Evolutionary conservation across 345 rosid genomes (phyloP), one percentile per base, ranked within the genome.

Genomic region (Lumnitzera racemosa): DNA sequence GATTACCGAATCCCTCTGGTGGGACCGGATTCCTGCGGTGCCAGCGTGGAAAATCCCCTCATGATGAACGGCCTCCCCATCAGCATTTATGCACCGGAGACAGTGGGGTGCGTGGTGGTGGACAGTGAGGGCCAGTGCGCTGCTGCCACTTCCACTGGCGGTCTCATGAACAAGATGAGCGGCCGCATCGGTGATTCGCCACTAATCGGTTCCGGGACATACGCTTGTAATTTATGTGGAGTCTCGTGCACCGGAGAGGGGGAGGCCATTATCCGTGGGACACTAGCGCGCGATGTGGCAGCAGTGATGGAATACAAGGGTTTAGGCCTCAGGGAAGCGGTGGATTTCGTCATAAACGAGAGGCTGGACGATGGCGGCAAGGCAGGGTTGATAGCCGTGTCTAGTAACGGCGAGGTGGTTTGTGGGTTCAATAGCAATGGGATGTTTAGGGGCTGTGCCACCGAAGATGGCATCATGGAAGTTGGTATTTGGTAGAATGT

Each of bases 301-400:
- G 96, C 98, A 1, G 96, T 89, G 73, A 89, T 92, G 98, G 98
- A 92, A 67, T 92, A 92, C 64, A 92, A 92, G 50, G 96, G 96
- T 7, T 57, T 92, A 71, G 76, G 72, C 24, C 82, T 92, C 23
- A 83, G 87, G 31, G 87, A 81, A 57, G 94, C 96, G 4, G 98
- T 85, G 68, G 89, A 89, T 67, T 85, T 72, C 55, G 98, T 85
- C 54, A 78, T 89, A 7, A 84, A 76, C 51, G 83, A 83, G 61
- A 67, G 98, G 61, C 84, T 92, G 0, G 96, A 92, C 47, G 85
- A 81, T 14, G 96, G 96, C 56, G 41, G 65, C 15, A 59, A 70
- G 56, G 98, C 96, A 1, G 98, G 98, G 66, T 63, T 89, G n/a
- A 87, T 92, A 3, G 96, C 98, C 0, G 98, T 92, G 63, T 92